Conservation (phyloP, 441 rosid genomes). For the Erodium trifolium region DNA sequence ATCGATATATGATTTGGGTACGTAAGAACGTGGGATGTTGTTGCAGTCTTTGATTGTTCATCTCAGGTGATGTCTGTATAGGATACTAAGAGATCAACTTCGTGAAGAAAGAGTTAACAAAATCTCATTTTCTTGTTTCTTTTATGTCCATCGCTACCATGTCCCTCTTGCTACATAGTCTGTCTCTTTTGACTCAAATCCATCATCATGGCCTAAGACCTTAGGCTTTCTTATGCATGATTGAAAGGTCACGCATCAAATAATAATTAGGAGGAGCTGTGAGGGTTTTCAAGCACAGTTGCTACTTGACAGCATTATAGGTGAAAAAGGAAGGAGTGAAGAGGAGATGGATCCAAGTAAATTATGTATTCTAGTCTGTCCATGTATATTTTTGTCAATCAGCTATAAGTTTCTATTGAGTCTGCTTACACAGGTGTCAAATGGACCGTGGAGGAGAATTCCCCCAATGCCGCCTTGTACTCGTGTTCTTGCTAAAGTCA, state of each 20-base stretch:
- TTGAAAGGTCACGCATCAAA: not conserved
- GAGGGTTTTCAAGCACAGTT: too few relatives aligned
- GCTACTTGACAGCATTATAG: too few relatives aligned
- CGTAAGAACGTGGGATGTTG: too few relatives aligned
- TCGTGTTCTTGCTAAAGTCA: not conserved
- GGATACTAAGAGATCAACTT: constrained; percentile 24
- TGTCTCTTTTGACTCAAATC: not conserved
- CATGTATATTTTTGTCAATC: too few relatives aligned
- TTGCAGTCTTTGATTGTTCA: not conserved
- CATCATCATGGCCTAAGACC: constrained; percentile 7
- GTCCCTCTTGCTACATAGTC: not conserved
- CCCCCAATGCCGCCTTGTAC: not conserved
- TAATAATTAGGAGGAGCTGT: not conserved
- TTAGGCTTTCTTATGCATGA: constrained; percentile 1
- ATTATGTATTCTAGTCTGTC: too few relatives aligned
- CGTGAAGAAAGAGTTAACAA: constrained; percentile 22
- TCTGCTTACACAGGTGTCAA: not conserved
- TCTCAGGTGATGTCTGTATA: constrained; percentile 23
- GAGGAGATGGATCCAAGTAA: too few relatives aligned
- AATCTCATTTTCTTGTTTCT: constrained; percentile 9
- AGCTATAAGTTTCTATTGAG: not conserved
- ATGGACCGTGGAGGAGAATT: not conserved
- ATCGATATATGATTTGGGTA: too few relatives aligned
- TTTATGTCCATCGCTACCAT: constrained; percentile 6
- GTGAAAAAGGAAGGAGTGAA: too few relatives aligned